Evolutionary conservation across 495 filamentous ascomycete genomes (phyloP).

Genomic region (Talaromyces borbonicus): DNA sequence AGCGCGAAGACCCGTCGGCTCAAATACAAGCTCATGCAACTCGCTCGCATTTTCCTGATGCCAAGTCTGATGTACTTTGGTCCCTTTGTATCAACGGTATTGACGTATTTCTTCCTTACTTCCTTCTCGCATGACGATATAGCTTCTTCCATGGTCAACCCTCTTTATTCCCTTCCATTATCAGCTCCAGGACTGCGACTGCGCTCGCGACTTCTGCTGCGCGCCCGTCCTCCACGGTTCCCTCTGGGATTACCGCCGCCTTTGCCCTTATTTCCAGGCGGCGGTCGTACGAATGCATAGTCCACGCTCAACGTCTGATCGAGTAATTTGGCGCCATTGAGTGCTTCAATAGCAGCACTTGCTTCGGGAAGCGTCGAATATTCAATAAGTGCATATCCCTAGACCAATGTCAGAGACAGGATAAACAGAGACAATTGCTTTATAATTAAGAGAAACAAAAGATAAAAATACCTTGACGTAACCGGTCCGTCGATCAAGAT

Average conservation of each 20-base stretch:
- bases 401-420: background rate
- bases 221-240: slow-evolving; percentile 37
- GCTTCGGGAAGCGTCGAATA: slow-evolving; percentile 84
- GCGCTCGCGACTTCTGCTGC: slow-evolving; percentile 44
- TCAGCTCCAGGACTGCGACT: slow-evolving; percentile 49
- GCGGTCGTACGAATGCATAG: slow-evolving; percentile 94
- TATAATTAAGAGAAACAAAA: background rate
- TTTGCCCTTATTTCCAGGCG: slow-evolving; percentile 55
- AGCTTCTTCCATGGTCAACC: background rate
- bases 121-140: no score
- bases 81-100: background rate
- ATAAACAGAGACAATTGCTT: background rate
- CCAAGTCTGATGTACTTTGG: background rate
- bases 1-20: slow-evolving; percentile 3
- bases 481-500: slow-evolving; percentile 87
- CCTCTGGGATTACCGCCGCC: slow-evolving; percentile 41
- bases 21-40: background rate
- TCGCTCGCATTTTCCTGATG: background rate
- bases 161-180: slow-evolving; percentile 25
- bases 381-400: slow-evolving; percentile 94
- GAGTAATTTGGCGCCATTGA: slow-evolving; percentile 71
- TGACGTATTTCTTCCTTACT: background rate
- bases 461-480: slow-evolving; percentile 78
- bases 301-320: slow-evolving; percentile 90
- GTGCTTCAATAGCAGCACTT: slow-evolving; percentile 72